Conservation (phyloP, 805 yeast species). For the Hyphopichia homilentoma region DNA sequence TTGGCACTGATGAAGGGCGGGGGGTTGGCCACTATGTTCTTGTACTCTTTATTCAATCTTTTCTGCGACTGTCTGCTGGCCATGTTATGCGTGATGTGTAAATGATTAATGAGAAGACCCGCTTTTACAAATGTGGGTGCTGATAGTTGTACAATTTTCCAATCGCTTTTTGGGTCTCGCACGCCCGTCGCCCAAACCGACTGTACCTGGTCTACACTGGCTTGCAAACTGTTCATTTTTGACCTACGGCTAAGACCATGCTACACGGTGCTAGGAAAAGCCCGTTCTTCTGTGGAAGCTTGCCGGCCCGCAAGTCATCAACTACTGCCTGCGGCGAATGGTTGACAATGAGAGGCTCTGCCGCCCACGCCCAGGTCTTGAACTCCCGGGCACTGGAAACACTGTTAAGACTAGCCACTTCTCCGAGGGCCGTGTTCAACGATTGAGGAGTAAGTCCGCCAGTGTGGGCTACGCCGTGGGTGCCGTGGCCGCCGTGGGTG, state of each 20-base stretch:
- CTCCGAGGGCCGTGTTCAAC: constrained; percentile 17
- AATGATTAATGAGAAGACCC: no score
- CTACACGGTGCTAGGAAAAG: constrained; percentile 15
- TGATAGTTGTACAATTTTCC: no score
- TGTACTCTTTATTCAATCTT: constrained; percentile 75
- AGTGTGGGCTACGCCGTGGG: constrained; percentile 25
- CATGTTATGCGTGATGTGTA: constrained; percentile 23
- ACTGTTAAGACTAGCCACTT: constrained; percentile 16
- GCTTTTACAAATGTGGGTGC: no score
- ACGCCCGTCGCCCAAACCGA: no score
- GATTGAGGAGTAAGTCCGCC: constrained; percentile 26
- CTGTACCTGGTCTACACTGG: no score
- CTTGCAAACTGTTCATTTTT: no score
- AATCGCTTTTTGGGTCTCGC: not conserved
- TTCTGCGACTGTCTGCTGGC: constrained; percentile 40
- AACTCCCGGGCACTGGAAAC: constrained; percentile 20
- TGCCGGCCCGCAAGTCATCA: constrained; percentile 12
- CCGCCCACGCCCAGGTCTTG: constrained; percentile 20
- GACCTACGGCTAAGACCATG: constrained; percentile 27
- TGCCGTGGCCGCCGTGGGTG: constrained; percentile 1
- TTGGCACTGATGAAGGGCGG: constrained; percentile 82
- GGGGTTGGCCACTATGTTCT: constrained; percentile 69
- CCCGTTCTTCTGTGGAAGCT: constrained; percentile 10
- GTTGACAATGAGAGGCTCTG: constrained; percentile 16
- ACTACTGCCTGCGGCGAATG: constrained; percentile 16